A percentile compares a stretch with the other conserved stretches of the same genome.
Conservation (phyloP, 768 basidiomycete genomes). For the Tremella fuciformis region DNA sequence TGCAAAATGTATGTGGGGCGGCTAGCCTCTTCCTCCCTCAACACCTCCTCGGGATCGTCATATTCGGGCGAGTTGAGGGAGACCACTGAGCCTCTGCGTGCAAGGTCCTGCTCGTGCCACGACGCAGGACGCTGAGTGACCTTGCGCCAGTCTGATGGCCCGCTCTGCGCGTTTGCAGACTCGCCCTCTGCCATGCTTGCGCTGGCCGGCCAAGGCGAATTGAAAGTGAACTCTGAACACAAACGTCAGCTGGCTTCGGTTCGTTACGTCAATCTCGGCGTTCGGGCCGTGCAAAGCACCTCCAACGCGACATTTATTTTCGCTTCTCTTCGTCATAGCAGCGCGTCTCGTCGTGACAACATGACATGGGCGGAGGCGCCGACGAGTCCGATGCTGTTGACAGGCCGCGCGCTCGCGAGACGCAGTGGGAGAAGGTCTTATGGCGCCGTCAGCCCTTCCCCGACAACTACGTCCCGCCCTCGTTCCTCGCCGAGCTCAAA, state of each 20-base stretch:
- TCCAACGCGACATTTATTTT: too few species aligned
- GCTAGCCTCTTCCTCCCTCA: slow-evolving; percentile 21
- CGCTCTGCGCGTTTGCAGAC: not conserved
- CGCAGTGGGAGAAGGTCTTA: slow-evolving; percentile 48
- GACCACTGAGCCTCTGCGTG: not conserved
- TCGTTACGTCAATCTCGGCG: too few species aligned
- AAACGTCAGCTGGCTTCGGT: too few species aligned
- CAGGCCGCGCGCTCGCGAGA: not conserved
- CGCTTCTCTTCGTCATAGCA: too few species aligned
- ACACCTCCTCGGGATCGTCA: slow-evolving; percentile 11
- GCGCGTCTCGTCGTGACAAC: too few species aligned
- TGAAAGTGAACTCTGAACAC: too few species aligned
- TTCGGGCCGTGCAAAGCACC: too few species aligned
- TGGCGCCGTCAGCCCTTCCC: slow-evolving; percentile 61
- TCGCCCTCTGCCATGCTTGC: not conserved
- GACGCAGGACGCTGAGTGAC: not conserved
- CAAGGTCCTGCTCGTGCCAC: not conserved
- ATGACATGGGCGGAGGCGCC: too few species aligned
- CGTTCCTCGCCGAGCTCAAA: slow-evolving; percentile 74
- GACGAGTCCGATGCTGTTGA: too few species aligned
- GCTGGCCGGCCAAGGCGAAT: too few species aligned
- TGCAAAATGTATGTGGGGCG: not conserved
- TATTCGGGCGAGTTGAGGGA: slow-evolving; percentile 4
- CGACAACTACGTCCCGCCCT: slow-evolving; percentile 79
- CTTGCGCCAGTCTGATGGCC: slow-evolving; percentile 2